These are phyloP conservation scores for Colletotrichum plurivorum DNA, from an alignment of 2,329 filamentous ascomycete genomes.

Conservation along the genomic window DNA sequence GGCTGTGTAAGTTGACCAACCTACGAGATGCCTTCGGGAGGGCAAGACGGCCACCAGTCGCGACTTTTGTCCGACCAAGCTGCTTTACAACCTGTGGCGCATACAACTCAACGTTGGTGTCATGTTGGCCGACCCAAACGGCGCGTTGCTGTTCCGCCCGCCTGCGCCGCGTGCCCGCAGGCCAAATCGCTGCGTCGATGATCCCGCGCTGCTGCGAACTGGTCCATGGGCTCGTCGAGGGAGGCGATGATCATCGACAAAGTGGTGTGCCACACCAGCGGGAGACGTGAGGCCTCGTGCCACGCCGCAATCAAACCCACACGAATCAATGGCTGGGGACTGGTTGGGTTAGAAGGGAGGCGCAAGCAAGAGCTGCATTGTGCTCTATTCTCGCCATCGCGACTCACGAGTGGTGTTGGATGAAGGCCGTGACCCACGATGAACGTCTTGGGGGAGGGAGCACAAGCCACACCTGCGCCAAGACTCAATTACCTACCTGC, in stretches of 20 bases:
- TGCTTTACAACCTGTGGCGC: too few species aligned
- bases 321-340: background rate
- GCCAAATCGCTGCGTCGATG: background rate
- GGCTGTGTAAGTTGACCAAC: too few species aligned
- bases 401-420: background rate
- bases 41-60: too few species aligned
- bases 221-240: background rate
- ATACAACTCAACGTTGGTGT: background rate
- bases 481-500: conserved; percentile 28
- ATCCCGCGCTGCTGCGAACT: background rate
- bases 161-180: background rate
- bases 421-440: background rate
- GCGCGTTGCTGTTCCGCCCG: background rate
- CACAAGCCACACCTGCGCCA: conserved; percentile 29
- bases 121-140: background rate
- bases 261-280: conserved; percentile 15
- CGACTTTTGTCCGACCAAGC: too few species aligned
- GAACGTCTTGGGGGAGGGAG: background rate
- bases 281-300: conserved; percentile 13
- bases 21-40: too few species aligned
- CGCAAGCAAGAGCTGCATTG: background rate
- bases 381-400: background rate
- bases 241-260: background rate
- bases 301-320: background rate
- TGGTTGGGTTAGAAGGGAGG: background rate